Percentiles rank a stretch among this genome's conserved stretches.
Conservation (phyloP, 345 rosid species). For the Excoecaria agallocha region DNA sequence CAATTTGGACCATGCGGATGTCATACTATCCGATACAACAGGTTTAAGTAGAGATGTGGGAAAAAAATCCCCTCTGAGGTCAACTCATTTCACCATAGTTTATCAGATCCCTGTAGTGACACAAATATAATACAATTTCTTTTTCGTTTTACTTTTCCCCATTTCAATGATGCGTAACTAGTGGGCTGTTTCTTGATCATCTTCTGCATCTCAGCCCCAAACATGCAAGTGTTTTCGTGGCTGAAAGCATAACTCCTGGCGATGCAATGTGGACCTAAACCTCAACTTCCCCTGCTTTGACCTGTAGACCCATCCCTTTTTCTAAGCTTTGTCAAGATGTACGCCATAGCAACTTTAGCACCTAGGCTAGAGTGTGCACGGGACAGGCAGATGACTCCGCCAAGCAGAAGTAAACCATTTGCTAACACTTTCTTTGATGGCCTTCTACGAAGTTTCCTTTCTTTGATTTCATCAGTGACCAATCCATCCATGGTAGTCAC, state of each 20-base stretch:
- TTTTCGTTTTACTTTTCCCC: no score
- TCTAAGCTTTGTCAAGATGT: constrained; percentile 65
- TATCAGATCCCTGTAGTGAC: no score
- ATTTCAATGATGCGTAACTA: no score
- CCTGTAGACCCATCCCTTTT: constrained; percentile 46
- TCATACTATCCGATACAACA: no score
- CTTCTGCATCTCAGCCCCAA: background rate
- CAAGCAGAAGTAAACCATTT: constrained; percentile 64
- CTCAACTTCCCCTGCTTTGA: constrained; percentile 34
- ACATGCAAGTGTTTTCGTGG: background rate
- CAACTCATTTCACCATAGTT: no score
- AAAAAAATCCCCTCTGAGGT: no score
- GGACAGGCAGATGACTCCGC: constrained; percentile 70
- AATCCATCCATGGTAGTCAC: constrained; percentile 21
- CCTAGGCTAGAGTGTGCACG: constrained; percentile 70
- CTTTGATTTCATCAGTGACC: constrained; percentile 24
- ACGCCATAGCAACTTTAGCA: constrained; percentile 82
- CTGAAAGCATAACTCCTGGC: background rate
- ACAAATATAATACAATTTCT: no score
- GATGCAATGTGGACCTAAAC: background rate
- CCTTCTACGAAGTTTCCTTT: constrained; percentile 42
- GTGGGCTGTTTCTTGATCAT: no score
- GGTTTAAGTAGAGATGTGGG: no score
- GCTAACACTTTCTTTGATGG: constrained; percentile 70
- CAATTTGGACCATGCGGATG: no score